Conservation (phyloP, 78 protist genomes). For the Monosiga brevicollis region DNA sequence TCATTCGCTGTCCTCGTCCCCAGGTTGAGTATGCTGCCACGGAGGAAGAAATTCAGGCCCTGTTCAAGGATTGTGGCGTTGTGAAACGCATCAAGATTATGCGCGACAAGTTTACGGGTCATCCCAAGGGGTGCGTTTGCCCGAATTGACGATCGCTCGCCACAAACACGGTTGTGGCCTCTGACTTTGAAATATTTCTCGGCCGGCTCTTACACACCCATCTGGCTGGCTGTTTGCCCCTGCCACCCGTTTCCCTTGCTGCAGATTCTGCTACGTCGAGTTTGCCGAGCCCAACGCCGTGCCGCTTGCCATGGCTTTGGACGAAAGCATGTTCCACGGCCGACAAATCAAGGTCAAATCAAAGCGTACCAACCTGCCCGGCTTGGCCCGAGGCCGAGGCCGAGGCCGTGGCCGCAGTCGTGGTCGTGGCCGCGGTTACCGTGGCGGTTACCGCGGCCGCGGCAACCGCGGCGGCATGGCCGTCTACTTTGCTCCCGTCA, state of each 20-base stretch:
- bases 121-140: constrained; percentile 63
- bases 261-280: constrained; percentile 61
- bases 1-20: background rate
- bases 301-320: constrained; percentile 37
- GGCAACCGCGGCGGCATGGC: background rate
- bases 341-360: constrained; percentile 65
- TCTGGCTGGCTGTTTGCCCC: background rate
- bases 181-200: background rate
- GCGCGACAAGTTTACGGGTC: constrained; percentile 60
- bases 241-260: background rate
- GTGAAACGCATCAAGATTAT: constrained; percentile 65
- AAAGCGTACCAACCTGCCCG: too few relatives aligned
- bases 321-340: constrained; percentile 51
- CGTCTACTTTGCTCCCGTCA: too few relatives aligned
- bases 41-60: constrained; percentile 65
- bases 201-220: background rate
- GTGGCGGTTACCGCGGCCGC: background rate
- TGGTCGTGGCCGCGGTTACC: background rate
- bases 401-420: too few relatives aligned
- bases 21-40: constrained; percentile 62
- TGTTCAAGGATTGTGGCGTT: constrained; percentile 67
- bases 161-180: too few relatives aligned
- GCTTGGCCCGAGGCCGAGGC: background rate
- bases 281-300: constrained; percentile 50
- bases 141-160: background rate